A percentile compares a stretch with the other conserved stretches of the same genome.
Evolutionary conservation across 2,329 filamentous ascomycete genomes (phyloP).

Genomic region (Colletotrichum brevisporum): DNA sequence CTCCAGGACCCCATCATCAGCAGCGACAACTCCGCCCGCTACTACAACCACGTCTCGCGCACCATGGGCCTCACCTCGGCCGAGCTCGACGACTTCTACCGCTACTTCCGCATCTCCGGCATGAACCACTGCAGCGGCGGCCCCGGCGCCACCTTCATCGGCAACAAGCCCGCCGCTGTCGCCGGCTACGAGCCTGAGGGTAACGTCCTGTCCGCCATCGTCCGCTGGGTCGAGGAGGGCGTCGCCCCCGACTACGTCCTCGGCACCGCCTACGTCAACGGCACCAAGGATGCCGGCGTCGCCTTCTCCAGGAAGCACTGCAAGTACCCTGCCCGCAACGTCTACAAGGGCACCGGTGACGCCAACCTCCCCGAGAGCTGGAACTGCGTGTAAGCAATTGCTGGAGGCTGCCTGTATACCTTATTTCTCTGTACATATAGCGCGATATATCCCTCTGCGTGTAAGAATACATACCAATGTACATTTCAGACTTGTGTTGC

Average conservation of each 20-base stretch:
- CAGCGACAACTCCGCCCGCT: slow-evolving; percentile 60
- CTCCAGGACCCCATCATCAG: slow-evolving; percentile 58
- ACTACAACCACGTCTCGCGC: slow-evolving; percentile 62
- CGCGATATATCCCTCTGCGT: no score
- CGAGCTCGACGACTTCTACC: slow-evolving; percentile 54
- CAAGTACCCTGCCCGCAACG: slow-evolving; percentile 51
- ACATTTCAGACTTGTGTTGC: no score
- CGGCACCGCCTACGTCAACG: slow-evolving; percentile 52
- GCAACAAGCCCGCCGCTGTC: slow-evolving; percentile 43
- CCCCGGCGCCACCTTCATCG: slow-evolving; percentile 46
- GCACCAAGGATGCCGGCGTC: slow-evolving; percentile 44
- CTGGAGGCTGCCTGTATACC: background rate
- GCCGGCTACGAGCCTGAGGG: slow-evolving; percentile 46
- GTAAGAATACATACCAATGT: no score
- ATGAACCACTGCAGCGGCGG: slow-evolving; percentile 51
- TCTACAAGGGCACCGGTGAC: slow-evolving; percentile 44
- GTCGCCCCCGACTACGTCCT: slow-evolving; percentile 47
- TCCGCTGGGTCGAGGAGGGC: slow-evolving; percentile 50
- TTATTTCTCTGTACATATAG: slow-evolving; percentile 12
- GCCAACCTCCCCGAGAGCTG: slow-evolving; percentile 41
- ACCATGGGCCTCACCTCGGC: slow-evolving; percentile 55
- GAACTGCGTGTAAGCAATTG: slow-evolving; percentile 29
- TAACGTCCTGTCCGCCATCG: slow-evolving; percentile 49
- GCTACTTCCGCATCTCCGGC: slow-evolving; percentile 51
- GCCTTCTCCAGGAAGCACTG: slow-evolving; percentile 52